Conservation (phyloP, 208 protist genomes). For the Wallacemonas collosoma region DNA sequence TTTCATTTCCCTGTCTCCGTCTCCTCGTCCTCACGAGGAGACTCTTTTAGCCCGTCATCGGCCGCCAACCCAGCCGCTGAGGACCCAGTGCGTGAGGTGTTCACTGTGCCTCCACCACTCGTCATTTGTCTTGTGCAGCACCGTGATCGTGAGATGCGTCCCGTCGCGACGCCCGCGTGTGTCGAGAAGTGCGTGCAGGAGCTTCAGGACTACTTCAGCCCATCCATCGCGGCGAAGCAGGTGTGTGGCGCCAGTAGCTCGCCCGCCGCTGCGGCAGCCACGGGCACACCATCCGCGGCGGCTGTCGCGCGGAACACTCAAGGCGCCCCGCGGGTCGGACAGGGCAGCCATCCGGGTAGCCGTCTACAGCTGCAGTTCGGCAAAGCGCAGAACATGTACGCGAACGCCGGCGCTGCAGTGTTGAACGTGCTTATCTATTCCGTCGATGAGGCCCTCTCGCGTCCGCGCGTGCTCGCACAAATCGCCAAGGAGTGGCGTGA, state of each 20-base stretch:
- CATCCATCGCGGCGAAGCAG: constrained; percentile 34
- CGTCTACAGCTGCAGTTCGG: constrained; percentile 62
- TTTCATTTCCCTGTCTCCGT: constrained; percentile 8
- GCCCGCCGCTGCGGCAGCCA: constrained; percentile 8
- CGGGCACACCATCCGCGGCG: not conserved
- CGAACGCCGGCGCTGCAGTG: constrained; percentile 35
- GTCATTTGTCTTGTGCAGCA: constrained; percentile 74
- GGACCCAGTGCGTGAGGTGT: constrained; percentile 17
- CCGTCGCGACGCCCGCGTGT: constrained; percentile 49
- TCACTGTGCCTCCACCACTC: constrained; percentile 45
- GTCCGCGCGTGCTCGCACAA: constrained; percentile 45
- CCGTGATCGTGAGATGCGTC: constrained; percentile 38
- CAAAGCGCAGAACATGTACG: constrained; percentile 58
- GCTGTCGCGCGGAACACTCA: not conserved
- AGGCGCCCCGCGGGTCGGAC: constrained; percentile 9
- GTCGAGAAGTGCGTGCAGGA: constrained; percentile 66
- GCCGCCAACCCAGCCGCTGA: not conserved
- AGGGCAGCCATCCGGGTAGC: constrained; percentile 35
- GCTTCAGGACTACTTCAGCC: constrained; percentile 54
- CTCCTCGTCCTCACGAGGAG: not conserved
- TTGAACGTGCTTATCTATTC: constrained; percentile 70
- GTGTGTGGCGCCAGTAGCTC: constrained; percentile 26
- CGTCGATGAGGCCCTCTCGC: constrained; percentile 53
- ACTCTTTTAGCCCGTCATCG: not conserved
- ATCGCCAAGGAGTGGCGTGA: constrained; percentile 62